Evolutionary conservation across 768 basidiomycete species (phyloP), one percentile per base, ranked within the genome.

Genomic region (Rhizopogon vinicolor): DNA sequence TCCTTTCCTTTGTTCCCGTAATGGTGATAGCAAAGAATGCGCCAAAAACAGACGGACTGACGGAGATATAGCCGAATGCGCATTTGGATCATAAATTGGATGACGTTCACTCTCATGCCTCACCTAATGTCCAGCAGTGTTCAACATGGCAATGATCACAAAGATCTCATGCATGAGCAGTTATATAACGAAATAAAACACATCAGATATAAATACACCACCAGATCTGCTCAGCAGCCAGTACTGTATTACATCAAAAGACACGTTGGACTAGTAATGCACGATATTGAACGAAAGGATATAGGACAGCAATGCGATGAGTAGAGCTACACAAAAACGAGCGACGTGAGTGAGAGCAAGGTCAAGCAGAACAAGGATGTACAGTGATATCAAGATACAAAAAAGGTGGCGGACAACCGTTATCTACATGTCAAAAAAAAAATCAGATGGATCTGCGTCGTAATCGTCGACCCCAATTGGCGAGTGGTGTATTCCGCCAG

Each of bases 401-500:
- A 53, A 52, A 51, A 28, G 39, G 29, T 35, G 44, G 42, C 54
- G 33, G 31, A 29, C 41, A 35, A 41, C 31, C 28, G 35, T 13
- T 37, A 42, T 44, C 41, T 48, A 51, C 33, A 54, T 14, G 28
- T 28, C 25, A 22, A 13, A 40, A 45, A 41, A 54, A 29, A 39
- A 10, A 48, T 45, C 52, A 48, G 56, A 53, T 62, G 42, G 70
- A 67, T 51, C 61, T 62, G n/a, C 70, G 68, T 54, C 69, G 66
- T 59, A 72, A 61, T 59, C 68, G 68, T 52, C 56, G 69, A 29
- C 67, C 53, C 16, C 72, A 48, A 51, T 53, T 70, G 9, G 60
- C 70, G 29, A 70, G 56, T 5, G 68, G 60, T 33, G 52, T 44
- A 48, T 41, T 61, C 51, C 72, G 75, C 80, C 80, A 82, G 55